Evolutionary conservation across 164 flowering plant genomes (phyloP).

Genomic region (Litsea cubeba): DNA sequence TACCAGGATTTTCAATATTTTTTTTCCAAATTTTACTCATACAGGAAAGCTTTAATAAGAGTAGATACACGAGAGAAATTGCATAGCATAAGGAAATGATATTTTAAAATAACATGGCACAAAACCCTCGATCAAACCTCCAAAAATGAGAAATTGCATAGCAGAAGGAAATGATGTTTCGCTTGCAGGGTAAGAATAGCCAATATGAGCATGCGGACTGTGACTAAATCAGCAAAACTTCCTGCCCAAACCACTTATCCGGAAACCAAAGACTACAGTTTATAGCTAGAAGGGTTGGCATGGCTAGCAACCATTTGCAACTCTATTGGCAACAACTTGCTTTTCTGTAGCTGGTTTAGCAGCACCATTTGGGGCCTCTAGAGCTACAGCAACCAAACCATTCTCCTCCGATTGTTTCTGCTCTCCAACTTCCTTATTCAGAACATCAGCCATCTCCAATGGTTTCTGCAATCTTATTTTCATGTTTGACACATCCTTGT

Average conservation of each 20-base stretch:
- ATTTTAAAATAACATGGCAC: background rate
- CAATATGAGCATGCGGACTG: background rate
- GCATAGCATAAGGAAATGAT: background rate
- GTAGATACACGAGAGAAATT: background rate
- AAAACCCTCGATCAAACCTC: slow-evolving; percentile 4
- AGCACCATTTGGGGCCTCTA: slow-evolving; percentile 32
- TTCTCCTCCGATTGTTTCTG: slow-evolving; percentile 27
- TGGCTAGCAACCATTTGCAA: slow-evolving; percentile 40
- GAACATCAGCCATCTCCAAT: slow-evolving; percentile 25
- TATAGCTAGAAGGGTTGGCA: background rate
- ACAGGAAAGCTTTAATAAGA: background rate
- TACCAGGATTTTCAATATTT: too few relatives aligned
- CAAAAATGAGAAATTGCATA: background rate
- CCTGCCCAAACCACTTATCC: slow-evolving; percentile 9
- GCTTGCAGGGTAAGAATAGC: background rate
- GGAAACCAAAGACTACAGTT: slow-evolving; percentile 4
- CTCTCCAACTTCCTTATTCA: slow-evolving; percentile 23
- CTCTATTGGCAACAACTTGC: slow-evolving; percentile 27
- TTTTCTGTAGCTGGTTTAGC: slow-evolving; percentile 33
- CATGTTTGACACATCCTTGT: slow-evolving; percentile 21
- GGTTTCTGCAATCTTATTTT: slow-evolving; percentile 30
- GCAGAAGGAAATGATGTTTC: background rate
- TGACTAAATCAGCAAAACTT: slow-evolving; percentile 12
- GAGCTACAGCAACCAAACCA: slow-evolving; percentile 29
- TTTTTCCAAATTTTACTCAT: background rate